Conservation (phyloP, 768 basidiomycete species). For the Saitozyma sp. region DNA sequence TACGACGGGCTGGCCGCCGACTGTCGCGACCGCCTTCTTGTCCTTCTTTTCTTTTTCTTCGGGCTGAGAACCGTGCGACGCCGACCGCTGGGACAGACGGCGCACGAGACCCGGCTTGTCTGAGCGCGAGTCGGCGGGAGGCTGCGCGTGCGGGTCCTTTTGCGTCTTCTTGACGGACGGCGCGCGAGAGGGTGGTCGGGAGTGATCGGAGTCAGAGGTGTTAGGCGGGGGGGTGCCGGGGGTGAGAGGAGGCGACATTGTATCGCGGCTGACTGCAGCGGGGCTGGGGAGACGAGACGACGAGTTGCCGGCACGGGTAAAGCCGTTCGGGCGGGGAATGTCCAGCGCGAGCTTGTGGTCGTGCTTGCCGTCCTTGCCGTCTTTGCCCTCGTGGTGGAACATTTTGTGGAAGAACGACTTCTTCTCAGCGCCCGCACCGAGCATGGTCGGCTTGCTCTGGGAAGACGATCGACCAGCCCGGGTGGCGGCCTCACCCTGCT, state of each 20-base stretch:
- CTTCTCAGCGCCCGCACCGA: constrained; percentile 42
- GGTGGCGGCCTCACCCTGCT: neutral
- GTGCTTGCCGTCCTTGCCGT: constrained; percentile 21
- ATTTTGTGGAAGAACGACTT: constrained; percentile 51
- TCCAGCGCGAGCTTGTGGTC: constrained; percentile 25
- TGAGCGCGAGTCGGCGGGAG: constrained; percentile 23
- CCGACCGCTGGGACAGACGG: constrained; percentile 25
- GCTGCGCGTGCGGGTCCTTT: constrained; percentile 41
- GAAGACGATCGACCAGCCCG: neutral
- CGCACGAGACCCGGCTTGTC: constrained; percentile 15
- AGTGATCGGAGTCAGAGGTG: constrained; percentile 32
- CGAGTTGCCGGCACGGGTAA: neutral
- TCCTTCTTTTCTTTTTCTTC: constrained; percentile 2
- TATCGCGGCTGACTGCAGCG: constrained; percentile 25
- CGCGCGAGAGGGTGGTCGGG: constrained; percentile 36
- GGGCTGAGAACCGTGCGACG: constrained; percentile 19
- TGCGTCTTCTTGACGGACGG: constrained; percentile 28
- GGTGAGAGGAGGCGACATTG: constrained; percentile 46
- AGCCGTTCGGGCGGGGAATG: constrained; percentile 23
- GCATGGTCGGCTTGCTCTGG: constrained; percentile 38
- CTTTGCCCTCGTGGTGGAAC: constrained; percentile 41
- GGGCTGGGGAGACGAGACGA: constrained; percentile 20
- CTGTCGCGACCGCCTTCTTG: constrained; percentile 20
- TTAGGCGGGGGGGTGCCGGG: constrained; percentile 40
- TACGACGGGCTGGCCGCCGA: constrained; percentile 27